phyloP scores from a whole-genome alignment of 441 rosid species.

The Metrosideros polymorpha region DNA sequence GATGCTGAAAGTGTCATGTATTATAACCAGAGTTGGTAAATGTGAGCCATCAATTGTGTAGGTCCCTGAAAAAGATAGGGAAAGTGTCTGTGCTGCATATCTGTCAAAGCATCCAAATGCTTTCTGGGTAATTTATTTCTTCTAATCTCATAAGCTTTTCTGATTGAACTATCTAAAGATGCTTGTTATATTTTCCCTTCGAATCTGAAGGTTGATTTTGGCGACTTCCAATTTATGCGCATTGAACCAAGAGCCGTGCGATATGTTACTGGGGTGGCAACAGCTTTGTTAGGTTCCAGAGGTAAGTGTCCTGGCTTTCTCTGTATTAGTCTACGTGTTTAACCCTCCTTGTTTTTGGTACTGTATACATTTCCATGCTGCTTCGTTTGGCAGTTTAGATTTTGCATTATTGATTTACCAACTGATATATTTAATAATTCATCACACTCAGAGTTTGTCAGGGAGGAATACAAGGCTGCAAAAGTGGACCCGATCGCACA shows the following conservation, averaged over 20 bases:
- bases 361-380: not conserved
- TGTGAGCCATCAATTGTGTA: conserved; percentile 11
- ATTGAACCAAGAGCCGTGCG: conserved; percentile 71
- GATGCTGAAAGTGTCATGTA: not conserved
- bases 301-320: conserved; percentile 28
- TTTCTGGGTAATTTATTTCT: conserved; percentile 57
- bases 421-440: not conserved
- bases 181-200: not conserved
- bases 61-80: conserved; percentile 56
- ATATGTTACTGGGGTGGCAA: conserved; percentile 81
- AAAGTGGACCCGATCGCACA: conserved; percentile 78
- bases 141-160: not conserved
- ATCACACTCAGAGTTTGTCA: conserved; percentile 48
- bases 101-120: conserved; percentile 87
- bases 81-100: conserved; percentile 59
- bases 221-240: conserved; percentile 75
- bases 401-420: not conserved
- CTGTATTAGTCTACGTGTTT: not conserved
- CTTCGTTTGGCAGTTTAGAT: not conserved
- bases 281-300: conserved; percentile 88
- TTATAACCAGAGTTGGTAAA: not conserved
- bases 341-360: not conserved
- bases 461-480: conserved; percentile 53
- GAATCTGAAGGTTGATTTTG: conserved; percentile 72
- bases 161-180: not conserved